These are phyloP conservation scores for Medakamo hakoo DNA, from an alignment of 139 green algal genomes.

Conservation along the genomic window DNA sequence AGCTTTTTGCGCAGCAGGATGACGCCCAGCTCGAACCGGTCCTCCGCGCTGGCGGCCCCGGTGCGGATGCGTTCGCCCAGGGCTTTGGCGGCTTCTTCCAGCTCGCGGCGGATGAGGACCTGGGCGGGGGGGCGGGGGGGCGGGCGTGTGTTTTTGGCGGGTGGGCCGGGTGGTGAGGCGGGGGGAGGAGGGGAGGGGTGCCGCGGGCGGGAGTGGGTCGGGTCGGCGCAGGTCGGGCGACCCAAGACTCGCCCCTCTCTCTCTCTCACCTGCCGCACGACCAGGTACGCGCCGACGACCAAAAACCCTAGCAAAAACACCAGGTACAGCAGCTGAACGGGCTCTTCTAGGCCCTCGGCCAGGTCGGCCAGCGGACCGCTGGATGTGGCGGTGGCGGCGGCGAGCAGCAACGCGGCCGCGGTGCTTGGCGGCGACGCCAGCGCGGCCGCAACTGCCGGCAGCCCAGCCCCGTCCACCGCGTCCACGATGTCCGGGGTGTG, in stretches of 20 bases:
- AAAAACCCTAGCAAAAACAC: conserved; percentile 71
- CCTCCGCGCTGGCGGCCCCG: conserved; percentile 63
- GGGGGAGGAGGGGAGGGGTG: no score
- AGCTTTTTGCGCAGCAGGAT: conserved; percentile 95
- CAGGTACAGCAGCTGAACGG: conserved; percentile 87
- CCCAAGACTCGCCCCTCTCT: neutral
- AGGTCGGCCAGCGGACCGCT: conserved; percentile 19
- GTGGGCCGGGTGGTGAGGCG: neutral
- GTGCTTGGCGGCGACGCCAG: no score
- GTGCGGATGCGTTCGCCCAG: conserved; percentile 82
- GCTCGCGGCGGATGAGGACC: conserved; percentile 80
- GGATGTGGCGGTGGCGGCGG: no score
- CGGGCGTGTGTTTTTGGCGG: neutral
- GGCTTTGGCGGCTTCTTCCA: conserved; percentile 91
- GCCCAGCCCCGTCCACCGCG: no score
- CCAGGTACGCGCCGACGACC: conserved; percentile 68
- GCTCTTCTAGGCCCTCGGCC: conserved; percentile 61
- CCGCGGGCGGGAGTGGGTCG: no score
- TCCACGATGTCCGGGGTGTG: no score
- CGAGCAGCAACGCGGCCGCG: no score
- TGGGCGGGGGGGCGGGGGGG: neutral
- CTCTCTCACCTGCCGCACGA: conserved; percentile 63
- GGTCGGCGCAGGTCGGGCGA: no score
- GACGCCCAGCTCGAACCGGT: conserved; percentile 94
- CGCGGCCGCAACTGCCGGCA: no score